Percentiles rank a stretch among this genome's conserved stretches.
These are phyloP conservation scores for Agrocybe praecox DNA, from an alignment of 768 basidiomycete genomes.

Conservation along the genomic window DNA sequence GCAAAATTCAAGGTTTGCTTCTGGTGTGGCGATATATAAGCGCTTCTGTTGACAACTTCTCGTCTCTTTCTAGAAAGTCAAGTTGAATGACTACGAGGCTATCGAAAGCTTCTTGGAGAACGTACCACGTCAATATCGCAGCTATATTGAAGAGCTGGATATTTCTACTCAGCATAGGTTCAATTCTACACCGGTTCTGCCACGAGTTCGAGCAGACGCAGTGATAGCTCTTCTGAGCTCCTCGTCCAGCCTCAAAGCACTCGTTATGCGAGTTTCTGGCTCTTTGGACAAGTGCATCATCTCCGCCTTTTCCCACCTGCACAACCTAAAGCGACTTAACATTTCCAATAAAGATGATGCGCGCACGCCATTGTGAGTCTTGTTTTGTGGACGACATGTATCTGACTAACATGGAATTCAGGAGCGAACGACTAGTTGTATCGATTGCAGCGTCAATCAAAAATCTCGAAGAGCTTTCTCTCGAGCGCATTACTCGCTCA, in stretches of 20 bases:
- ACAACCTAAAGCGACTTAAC: constrained; percentile 44
- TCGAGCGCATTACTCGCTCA: constrained; percentile 70
- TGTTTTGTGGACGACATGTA: constrained; percentile 11
- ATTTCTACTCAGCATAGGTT: constrained; percentile 36
- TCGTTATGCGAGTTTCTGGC: constrained; percentile 50
- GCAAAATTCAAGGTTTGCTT: constrained; percentile 55
- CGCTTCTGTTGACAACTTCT: background rate
- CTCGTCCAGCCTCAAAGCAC: constrained; percentile 47
- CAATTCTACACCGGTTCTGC: constrained; percentile 21
- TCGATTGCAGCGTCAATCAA: constrained; percentile 65
- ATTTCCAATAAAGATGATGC: constrained; percentile 51
- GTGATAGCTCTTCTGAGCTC: constrained; percentile 52
- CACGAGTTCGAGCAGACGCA: constrained; percentile 41
- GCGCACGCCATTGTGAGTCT: constrained; percentile 45
- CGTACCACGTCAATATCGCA: constrained; percentile 57
- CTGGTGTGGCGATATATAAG: constrained; percentile 6
- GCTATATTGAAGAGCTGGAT: constrained; percentile 56
- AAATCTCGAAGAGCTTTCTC: constrained; percentile 53
- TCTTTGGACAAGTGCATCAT: constrained; percentile 52
- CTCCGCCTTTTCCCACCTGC: constrained; percentile 46
- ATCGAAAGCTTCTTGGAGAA: constrained; percentile 53
- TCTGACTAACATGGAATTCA: constrained; percentile 23
- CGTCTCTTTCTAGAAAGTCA: constrained; percentile 43
- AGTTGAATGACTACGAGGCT: constrained; percentile 46
- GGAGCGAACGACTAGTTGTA: constrained; percentile 72